These are phyloP conservation scores for Phaeosphaeriaceae sp. DNA, from an alignment of 2,329 filamentous ascomycete genomes.

Conservation along the genomic window DNA sequence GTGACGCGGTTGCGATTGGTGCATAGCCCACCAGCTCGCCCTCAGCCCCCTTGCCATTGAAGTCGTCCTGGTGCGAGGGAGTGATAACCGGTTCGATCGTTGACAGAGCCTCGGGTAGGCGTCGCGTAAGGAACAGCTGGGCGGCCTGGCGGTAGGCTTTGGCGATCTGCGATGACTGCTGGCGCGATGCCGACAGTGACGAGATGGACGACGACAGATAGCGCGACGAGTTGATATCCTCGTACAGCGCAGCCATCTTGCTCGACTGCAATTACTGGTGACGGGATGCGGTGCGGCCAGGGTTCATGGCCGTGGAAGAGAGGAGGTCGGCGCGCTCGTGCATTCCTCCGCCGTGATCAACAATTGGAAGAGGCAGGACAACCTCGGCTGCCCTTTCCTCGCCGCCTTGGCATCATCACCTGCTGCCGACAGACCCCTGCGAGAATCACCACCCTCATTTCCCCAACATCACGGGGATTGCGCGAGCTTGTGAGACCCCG, in stretches of 20 bases:
- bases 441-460: conserved; percentile 8
- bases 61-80: conserved; percentile 51
- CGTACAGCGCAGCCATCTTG: conserved; percentile 55
- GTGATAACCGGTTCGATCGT: conserved; percentile 84
- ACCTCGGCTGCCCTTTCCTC: conserved; percentile 23
- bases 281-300: background rate
- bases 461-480: background rate
- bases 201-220: conserved; percentile 72
- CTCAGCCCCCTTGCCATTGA: conserved; percentile 21
- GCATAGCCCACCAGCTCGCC: conserved; percentile 55
- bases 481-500: conserved; percentile 4
- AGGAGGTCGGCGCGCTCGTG: conserved; percentile 13
- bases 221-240: conserved; percentile 63
- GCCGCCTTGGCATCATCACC: conserved; percentile 20
- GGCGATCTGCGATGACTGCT: conserved; percentile 76
- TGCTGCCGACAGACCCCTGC: conserved; percentile 4
- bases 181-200: conserved; percentile 71
- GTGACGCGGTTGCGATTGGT: conserved; percentile 79
- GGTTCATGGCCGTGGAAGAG: conserved; percentile 16
- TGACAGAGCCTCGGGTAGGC: conserved; percentile 86
- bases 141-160: conserved; percentile 94
- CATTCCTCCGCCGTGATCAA: conserved; percentile 24
- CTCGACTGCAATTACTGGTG: conserved; percentile 1
- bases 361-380: conserved; percentile 10
- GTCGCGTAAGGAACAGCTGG: conserved; percentile 91